These are phyloP conservation scores for Ganoderma boninense DNA, from an alignment of 1,284 basidiomycete species.

Conservation along the genomic window DNA sequence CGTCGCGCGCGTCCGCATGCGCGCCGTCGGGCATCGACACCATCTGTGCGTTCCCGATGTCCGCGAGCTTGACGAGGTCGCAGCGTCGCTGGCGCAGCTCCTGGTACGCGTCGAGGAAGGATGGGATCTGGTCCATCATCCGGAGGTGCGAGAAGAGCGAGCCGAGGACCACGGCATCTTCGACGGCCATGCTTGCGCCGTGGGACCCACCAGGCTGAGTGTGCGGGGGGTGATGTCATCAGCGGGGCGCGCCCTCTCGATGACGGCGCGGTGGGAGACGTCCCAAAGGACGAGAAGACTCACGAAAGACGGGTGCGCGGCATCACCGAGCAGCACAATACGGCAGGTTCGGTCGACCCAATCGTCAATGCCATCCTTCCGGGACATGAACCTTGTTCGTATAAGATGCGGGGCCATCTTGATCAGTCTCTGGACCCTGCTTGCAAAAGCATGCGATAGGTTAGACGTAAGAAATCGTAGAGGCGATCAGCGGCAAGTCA, in stretches of 20 bases:
- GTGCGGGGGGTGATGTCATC: not conserved
- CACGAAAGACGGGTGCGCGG: conserved; percentile 55
- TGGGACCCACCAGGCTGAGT: conserved; percentile 46
- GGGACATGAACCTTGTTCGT: conserved; percentile 41
- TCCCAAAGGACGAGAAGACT: conserved; percentile 33
- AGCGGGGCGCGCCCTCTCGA: conserved; percentile 1
- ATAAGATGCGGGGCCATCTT: conserved; percentile 47
- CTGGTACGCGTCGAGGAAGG: conserved; percentile 53
- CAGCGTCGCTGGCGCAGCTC: conserved; percentile 52
- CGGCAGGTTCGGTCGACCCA: conserved; percentile 61
- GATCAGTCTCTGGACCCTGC: conserved; percentile 55
- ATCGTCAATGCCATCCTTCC: conserved; percentile 52
- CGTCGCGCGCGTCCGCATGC: conserved; percentile 48
- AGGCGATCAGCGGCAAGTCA: too few species aligned
- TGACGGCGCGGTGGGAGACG: not conserved
- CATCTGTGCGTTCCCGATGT: conserved; percentile 47
- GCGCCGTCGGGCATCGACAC: conserved; percentile 51
- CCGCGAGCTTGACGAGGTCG: conserved; percentile 45
- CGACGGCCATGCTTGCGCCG: conserved; percentile 50
- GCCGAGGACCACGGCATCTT: conserved; percentile 57
- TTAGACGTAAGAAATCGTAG: not conserved
- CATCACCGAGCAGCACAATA: conserved; percentile 57
- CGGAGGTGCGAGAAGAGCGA: conserved; percentile 54
- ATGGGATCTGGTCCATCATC: conserved; percentile 48
- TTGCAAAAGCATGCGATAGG: not conserved